Percentiles rank a stretch among this genome's conserved stretches.
Conservation (phyloP, 306 rosid genomes). For the Luffa acutangula region DNA sequence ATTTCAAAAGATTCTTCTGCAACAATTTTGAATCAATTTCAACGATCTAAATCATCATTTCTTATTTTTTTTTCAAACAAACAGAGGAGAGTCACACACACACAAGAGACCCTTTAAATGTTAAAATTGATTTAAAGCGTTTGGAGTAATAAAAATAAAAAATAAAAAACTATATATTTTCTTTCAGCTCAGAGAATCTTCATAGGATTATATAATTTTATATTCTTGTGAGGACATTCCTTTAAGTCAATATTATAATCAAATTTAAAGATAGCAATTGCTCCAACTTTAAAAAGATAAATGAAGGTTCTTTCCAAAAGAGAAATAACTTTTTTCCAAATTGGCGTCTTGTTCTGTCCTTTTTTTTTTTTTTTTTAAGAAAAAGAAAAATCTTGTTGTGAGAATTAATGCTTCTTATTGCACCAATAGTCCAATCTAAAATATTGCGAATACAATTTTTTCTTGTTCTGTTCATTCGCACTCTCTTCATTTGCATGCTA, state of each 20-base stretch:
- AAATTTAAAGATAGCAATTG: background rate
- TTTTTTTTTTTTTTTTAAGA: background rate
- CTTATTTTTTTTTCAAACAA: background rate
- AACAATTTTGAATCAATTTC: background rate
- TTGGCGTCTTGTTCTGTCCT: background rate
- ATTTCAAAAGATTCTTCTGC: background rate
- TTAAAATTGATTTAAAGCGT: background rate
- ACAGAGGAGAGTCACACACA: background rate
- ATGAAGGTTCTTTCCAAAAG: background rate
- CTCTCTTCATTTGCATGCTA: background rate
- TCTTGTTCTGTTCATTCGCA: background rate
- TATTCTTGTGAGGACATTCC: background rate
- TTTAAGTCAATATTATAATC: background rate
- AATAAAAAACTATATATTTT: background rate
- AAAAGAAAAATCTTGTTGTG: background rate
- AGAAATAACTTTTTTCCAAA: slow-evolving; percentile 3
- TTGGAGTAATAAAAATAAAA: background rate
- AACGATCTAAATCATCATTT: background rate
- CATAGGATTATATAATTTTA: background rate
- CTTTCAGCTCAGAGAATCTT: background rate
- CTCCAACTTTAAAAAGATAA: background rate
- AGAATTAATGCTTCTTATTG: background rate
- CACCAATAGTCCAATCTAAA: slow-evolving; percentile 1
- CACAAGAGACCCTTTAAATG: background rate
- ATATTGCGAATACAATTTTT: background rate